These are phyloP conservation scores for Hygrophorus russula DNA, from an alignment of 768 basidiomycete genomes.

Conservation along the genomic window DNA sequence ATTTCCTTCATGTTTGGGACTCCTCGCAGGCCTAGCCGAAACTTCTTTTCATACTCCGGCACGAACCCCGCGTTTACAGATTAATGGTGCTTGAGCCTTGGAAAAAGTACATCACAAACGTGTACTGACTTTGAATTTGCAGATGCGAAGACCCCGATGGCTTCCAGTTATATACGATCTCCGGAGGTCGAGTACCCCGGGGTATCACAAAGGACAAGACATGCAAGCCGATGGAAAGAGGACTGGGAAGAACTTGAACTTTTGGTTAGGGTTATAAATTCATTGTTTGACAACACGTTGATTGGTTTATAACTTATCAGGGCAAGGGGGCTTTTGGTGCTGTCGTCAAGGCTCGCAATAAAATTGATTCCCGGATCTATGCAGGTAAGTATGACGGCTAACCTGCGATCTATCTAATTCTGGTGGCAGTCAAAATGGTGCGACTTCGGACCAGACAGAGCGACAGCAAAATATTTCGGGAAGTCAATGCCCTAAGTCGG, in stretches of 20 bases:
- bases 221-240: slow-evolving; percentile 76
- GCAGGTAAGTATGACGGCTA: slow-evolving; percentile 35
- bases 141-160: slow-evolving; percentile 43
- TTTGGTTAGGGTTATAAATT: slow-evolving; percentile 32
- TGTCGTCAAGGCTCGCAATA: slow-evolving; percentile 90
- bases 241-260: slow-evolving; percentile 93
- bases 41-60: slow-evolving; percentile 18
- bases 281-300: background rate
- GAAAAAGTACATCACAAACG: background rate
- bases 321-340: slow-evolving; percentile 88
- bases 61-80: slow-evolving; percentile 17
- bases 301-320: slow-evolving; percentile 24
- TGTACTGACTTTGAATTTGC: slow-evolving; percentile 4
- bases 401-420: slow-evolving; percentile 2
- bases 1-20: slow-evolving; percentile 40
- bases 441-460: slow-evolving; percentile 67
- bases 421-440: slow-evolving; percentile 70
- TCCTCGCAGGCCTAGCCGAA: slow-evolving; percentile 49
- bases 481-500: slow-evolving; percentile 81
- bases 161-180: slow-evolving; percentile 33
- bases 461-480: slow-evolving; percentile 81
- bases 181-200: slow-evolving; percentile 61
- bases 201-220: slow-evolving; percentile 29
- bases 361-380: slow-evolving; percentile 77
- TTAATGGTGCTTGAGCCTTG: slow-evolving; percentile 12